A percentile compares a stretch with the other conserved stretches of the same genome.
Evolutionary conservation across 2,329 filamentous ascomycete species (phyloP).

Genomic region (Alternaria ethzedia): DNA sequence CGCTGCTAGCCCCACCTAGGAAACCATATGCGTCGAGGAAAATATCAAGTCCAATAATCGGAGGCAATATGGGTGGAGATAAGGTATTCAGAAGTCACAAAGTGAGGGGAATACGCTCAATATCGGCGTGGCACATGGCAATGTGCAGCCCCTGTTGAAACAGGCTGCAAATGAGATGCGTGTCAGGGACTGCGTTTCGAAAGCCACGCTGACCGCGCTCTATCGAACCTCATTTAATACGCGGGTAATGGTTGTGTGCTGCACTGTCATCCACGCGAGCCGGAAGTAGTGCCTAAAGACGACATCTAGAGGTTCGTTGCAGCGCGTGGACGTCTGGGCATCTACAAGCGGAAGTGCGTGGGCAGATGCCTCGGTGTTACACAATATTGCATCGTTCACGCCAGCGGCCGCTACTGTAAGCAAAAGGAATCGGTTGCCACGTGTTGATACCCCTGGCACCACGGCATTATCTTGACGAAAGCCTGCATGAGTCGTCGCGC

Average conservation of each 20-base stretch:
- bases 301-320: slow-evolving; percentile 1
- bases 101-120: slow-evolving; percentile 21
- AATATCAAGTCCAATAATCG: slow-evolving; percentile 19
- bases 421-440: slow-evolving; percentile 40
- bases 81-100: slow-evolving; percentile 8
- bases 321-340: background rate
- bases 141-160: slow-evolving; percentile 28
- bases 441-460: slow-evolving; percentile 34
- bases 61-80: slow-evolving; percentile 36
- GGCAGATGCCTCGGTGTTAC: slow-evolving; percentile 13
- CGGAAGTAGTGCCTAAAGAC: slow-evolving; percentile 21
- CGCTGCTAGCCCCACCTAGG: slow-evolving; percentile 23
- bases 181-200: slow-evolving; percentile 25
- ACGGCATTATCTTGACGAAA: slow-evolving; percentile 33
- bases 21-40: slow-evolving; percentile 10
- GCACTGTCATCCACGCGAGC: slow-evolving; percentile 18
- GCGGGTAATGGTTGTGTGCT: slow-evolving; percentile 20
- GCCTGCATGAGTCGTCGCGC: slow-evolving; percentile 37
- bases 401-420: slow-evolving; percentile 36
- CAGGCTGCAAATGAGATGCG: slow-evolving; percentile 29
- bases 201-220: slow-evolving; percentile 20
- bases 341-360: slow-evolving; percentile 1
- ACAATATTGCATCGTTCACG: slow-evolving; percentile 31
- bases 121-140: slow-evolving; percentile 27
- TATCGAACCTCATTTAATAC: background rate